Evolutionary conservation across 2,329 filamentous ascomycete species (phyloP), one percentile per base, ranked within the genome.

Genomic region (Lomentospora prolificans): DNA sequence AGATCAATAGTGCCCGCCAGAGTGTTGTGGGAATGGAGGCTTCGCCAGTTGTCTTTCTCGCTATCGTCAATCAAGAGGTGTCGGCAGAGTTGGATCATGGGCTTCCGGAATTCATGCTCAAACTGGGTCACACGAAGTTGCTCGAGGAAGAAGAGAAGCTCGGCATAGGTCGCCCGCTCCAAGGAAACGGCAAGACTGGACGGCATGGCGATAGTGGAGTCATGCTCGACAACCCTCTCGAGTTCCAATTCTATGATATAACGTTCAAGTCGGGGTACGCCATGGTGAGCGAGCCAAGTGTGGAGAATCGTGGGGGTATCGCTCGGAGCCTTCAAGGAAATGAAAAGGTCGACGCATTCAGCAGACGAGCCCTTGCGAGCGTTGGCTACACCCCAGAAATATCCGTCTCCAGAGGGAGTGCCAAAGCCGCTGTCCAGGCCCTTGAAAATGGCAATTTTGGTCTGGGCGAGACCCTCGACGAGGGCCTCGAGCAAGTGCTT

Each of bases 241-340:
- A 70, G 58, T 1, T 59, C 60, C 25, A 63, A 19, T 57, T 70
- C 68, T 22, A 66, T 59, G 50, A 67, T 64, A 51, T 66, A 67
- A n/a, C 69, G 63, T 31, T 66, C 61, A 9, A 64, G 59, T 1
- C 70, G 64, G 1, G 67, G 57, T 17, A 68, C 61, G 1, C 66
- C 67, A 46, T 66, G 63, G 55, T 71, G 70, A 4, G 70, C 70
- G 10, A 72, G 60, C 64, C 67, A 72, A 3, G 68, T 67, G 57
- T 72, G 70, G 9, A 72, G 57, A 30, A 70, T 59, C 2, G 67
- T 67, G 24, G 59, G 58, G 4, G 63, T 54, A 31, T 69, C 63
- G 51, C 65, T 65, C 1, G 66, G 65, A 6, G 63, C 62, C 22
- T 66, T 67, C 8, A 65, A 62, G 1, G 69, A 72, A 28, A 72